A percentile compares a stretch with the other conserved stretches of the same genome.
Evolutionary conservation across 768 basidiomycete genomes (phyloP).

Genomic region (Fistulinella prunicolor): DNA sequence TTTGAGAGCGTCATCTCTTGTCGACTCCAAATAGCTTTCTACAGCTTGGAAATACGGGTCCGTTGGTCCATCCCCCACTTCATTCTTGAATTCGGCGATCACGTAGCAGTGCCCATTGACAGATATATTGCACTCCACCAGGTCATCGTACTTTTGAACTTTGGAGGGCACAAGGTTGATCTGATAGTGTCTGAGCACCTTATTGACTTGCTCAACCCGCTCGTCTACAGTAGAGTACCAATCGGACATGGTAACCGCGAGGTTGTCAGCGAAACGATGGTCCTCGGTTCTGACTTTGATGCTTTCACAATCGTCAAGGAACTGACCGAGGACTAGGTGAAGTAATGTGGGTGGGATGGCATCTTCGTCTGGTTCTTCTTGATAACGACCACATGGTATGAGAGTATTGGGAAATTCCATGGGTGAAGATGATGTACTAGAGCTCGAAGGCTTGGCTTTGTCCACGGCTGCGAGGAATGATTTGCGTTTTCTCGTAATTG

Average conservation of each 20-base stretch:
- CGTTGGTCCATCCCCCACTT: constrained; percentile 14
- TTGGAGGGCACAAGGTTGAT: too few species aligned
- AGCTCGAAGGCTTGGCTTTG: too few species aligned
- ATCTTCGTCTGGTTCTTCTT: background rate
- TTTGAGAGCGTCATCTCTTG: constrained; percentile 5
- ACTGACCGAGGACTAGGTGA: constrained; percentile 27
- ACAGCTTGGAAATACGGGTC: constrained; percentile 28
- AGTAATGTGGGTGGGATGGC: constrained; percentile 21
- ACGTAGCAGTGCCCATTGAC: background rate
- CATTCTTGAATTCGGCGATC: constrained; percentile 24
- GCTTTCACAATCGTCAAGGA: constrained; percentile 23
- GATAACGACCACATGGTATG: background rate
- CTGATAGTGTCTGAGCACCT: constrained; percentile 11
- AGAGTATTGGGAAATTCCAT: too few species aligned
- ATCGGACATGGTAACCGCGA: constrained; percentile 22
- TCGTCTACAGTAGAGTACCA: constrained; percentile 17
- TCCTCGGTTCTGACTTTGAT: constrained; percentile 21
- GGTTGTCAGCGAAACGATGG: constrained; percentile 9
- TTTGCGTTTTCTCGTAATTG: too few species aligned
- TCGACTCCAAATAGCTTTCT: constrained; percentile 21
- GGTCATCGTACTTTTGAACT: background rate
- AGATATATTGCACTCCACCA: background rate
- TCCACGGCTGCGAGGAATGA: too few species aligned
- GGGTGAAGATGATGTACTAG: too few species aligned
- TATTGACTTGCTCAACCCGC: constrained; percentile 1